Evolutionary conservation across 768 basidiomycete species (phyloP).

Genomic region (Termitomyces titanicus): DNA sequence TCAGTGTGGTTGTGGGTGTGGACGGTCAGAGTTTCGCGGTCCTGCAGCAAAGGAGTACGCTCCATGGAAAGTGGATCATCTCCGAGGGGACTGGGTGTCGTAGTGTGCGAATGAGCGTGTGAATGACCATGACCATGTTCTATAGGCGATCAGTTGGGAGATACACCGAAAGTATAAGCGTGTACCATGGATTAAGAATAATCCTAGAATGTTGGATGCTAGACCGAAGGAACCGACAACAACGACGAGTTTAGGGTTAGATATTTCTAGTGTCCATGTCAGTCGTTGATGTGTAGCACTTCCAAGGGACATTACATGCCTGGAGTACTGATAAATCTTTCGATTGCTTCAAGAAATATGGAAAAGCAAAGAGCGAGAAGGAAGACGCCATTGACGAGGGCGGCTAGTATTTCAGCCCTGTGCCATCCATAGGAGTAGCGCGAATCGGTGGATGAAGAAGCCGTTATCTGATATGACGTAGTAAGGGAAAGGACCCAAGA

Average conservation of each 20-base stretch:
- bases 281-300: constrained; percentile 35
- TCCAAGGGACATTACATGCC: constrained; percentile 47
- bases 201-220: constrained; percentile 86
- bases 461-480: constrained; percentile 51
- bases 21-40: constrained; percentile 10
- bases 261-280: constrained; percentile 45
- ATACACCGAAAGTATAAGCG: constrained; percentile 33
- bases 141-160: not conserved
- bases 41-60: constrained; percentile 40
- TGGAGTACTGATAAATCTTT: constrained; percentile 47
- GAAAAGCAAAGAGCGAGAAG: constrained; percentile 4
- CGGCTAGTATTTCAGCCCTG: constrained; percentile 78
- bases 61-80: constrained; percentile 27
- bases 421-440: constrained; percentile 98
- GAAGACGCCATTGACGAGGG: constrained; percentile 14
- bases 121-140: constrained; percentile 42
- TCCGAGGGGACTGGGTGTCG: constrained; percentile 9
- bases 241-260: constrained; percentile 64
- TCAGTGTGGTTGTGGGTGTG: constrained; percentile 14
- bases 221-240: constrained; percentile 84
- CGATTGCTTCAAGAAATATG: constrained; percentile 37
- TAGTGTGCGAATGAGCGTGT: constrained; percentile 13
- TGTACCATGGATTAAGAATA: constrained; percentile 92
- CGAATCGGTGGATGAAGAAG: constrained; percentile 53
- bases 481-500: not conserved